phyloP scores from a whole-genome alignment of 2,329 filamentous ascomycete species.

The Daldinia sp. region DNA sequence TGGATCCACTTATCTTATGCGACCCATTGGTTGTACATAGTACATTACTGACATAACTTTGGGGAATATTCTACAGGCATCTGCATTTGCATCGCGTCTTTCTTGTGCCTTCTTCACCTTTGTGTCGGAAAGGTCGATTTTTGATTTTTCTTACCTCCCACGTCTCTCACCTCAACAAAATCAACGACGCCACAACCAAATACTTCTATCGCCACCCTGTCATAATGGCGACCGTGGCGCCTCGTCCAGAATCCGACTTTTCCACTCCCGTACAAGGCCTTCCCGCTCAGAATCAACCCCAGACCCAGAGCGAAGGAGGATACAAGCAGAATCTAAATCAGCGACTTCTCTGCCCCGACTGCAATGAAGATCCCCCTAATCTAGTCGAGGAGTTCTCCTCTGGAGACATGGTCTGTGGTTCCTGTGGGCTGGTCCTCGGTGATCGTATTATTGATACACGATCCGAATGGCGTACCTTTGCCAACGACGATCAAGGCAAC shows the following conservation, averaged over 20 bases:
- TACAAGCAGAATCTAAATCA: slow-evolving; percentile 90
- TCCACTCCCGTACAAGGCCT: slow-evolving; percentile 29
- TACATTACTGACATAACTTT: slow-evolving; percentile 28
- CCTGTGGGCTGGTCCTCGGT: slow-evolving; percentile 90
- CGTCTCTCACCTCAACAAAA: slow-evolving; percentile 2
- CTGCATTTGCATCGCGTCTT: slow-evolving; percentile 19
- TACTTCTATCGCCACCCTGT: slow-evolving; percentile 13
- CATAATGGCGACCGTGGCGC: slow-evolving; percentile 41
- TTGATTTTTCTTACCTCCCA: slow-evolving; percentile 4
- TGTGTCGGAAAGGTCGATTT: slow-evolving; percentile 21
- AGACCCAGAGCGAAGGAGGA: slow-evolving; percentile 43
- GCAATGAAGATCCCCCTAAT: slow-evolving; percentile 91
- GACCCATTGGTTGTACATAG: background rate
- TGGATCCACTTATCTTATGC: background rate
- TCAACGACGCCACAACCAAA: background rate
- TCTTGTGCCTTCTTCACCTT: slow-evolving; percentile 22
- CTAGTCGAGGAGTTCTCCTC: slow-evolving; percentile 92
- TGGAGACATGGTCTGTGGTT: slow-evolving; percentile 91
- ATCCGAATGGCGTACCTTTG: slow-evolving; percentile 98
- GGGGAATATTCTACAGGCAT: slow-evolving; percentile 35
- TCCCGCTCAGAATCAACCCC: slow-evolving; percentile 32
- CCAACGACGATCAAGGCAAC: slow-evolving; percentile 95
- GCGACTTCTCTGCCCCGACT: slow-evolving; percentile 88
- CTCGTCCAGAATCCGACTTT: slow-evolving; percentile 30
- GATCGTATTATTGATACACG: slow-evolving; percentile 94